Percentiles rank a stretch among this genome's conserved stretches.
Conservation (phyloP, 805 yeast genomes). For the Millerago galiae region DNA sequence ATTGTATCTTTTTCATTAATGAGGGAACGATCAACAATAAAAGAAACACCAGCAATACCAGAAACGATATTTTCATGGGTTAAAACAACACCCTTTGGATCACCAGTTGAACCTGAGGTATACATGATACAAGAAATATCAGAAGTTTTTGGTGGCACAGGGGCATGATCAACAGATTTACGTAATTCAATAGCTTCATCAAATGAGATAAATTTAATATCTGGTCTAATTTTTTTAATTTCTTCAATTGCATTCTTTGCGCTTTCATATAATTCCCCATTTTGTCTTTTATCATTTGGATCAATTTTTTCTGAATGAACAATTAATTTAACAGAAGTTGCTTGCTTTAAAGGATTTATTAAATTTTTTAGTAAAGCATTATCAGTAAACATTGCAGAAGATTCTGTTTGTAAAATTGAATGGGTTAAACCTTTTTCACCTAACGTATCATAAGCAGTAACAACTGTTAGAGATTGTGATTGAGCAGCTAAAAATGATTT, state of each 20-base stretch:
- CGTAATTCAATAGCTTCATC: constrained; percentile 68
- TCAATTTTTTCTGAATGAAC: constrained; percentile 63
- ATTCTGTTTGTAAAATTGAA: constrained; percentile 76
- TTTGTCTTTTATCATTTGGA: constrained; percentile 54
- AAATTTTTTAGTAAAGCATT: constrained; percentile 62
- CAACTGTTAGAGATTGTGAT: constrained; percentile 77
- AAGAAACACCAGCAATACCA: constrained; percentile 78
- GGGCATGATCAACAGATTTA: constrained; percentile 33
- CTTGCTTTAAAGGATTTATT: constrained; percentile 63
- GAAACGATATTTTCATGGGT: constrained; percentile 66
- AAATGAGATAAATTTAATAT: constrained; percentile 57
- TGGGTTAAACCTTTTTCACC: constrained; percentile 86
- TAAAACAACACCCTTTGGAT: constrained; percentile 72
- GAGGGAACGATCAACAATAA: constrained; percentile 46
- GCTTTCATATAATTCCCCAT: constrained; percentile 51
- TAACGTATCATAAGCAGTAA: constrained; percentile 93
- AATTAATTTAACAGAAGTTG: constrained; percentile 55
- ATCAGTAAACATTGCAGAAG: constrained; percentile 79
- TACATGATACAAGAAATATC: constrained; percentile 61
- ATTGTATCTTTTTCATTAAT: constrained; percentile 60
- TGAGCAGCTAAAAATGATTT: constrained; percentile 73
- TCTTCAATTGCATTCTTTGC: constrained; percentile 55
- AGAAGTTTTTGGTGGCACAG: constrained; percentile 38
- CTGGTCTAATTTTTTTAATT: constrained; percentile 66
- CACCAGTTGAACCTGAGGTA: constrained; percentile 74